Base-by-base conservation (phyloP, 2,329 filamentous ascomycete species). In the Trichoderma brevicompactum region DNA sequence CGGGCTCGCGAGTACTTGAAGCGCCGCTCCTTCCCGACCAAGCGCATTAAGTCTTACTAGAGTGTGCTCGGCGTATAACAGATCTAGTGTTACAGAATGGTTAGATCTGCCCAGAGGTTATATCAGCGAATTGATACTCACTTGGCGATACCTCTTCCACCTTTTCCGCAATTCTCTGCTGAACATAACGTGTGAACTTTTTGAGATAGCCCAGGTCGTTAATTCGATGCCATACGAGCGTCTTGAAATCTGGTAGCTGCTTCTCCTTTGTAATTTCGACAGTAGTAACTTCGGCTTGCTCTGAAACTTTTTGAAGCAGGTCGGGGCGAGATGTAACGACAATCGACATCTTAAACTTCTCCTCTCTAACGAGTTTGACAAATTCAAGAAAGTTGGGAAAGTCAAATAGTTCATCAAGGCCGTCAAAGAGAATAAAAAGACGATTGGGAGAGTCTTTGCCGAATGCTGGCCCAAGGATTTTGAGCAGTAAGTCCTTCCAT, bases 21-120 rank as follows among this genome's bases (percentile, higher is more conserved):
- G 68, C 0, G 77, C 72, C 0, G 74, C 73, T 5, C 73, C 71
- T 56, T 78, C 76, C 0, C 77, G 72, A 1, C 74, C 73, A 1
- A 79, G 68, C 7, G 69, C 65, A 7, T 75, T 70, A 3, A 79
- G 66, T 0, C 74, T 68, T 7, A 66, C 48, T 0, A 79, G 69
- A 32, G 78, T 70, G n/a, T 78, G 75, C 28, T 79, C 73, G 0
- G 74, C 73, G 38, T 78, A 79, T 0, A 78, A 70, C 68, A 79
- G 72, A 23, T 74, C 75, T 77, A 44, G 7, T 7, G 38, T 5
- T 7, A 32, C 15, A 32, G 2, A 28, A 2, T 9, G 2, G 46
- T 60, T 28, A 50, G n/a, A 15, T 13, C 12, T 15, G 1, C 7
- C 9, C 13, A 12, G 13, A 5, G 2, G 15, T 7, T 17, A 10